phyloP scores from a whole-genome alignment of 2,329 filamentous ascomycete genomes.

The Fusarium oligoseptatum region DNA sequence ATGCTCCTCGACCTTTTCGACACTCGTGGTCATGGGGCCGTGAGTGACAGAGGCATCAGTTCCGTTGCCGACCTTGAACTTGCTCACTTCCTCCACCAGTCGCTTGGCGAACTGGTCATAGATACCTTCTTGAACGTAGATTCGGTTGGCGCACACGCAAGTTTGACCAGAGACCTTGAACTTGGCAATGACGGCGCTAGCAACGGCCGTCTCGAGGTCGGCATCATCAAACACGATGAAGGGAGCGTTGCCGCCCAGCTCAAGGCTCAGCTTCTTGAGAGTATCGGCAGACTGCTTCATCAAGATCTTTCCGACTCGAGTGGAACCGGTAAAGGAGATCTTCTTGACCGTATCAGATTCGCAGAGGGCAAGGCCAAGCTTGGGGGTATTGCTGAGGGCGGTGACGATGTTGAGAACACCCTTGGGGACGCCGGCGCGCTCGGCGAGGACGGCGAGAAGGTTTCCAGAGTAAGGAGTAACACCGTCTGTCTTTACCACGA shows the following conservation, averaged over 20 bases:
- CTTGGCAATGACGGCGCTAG: conserved; percentile 77
- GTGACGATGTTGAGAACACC: conserved; percentile 69
- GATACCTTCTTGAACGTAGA: conserved; percentile 79
- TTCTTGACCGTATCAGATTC: conserved; percentile 75
- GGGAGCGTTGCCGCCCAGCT: conserved; percentile 77
- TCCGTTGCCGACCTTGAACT: conserved; percentile 76
- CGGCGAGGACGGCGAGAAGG: conserved; percentile 83
- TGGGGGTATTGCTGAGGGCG: conserved; percentile 73
- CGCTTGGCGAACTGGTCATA: conserved; percentile 77
- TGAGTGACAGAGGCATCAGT: conserved; percentile 76
- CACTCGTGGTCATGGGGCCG: conserved; percentile 70
- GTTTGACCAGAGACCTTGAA: conserved; percentile 93
- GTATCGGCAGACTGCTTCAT: conserved; percentile 80
- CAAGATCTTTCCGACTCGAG: conserved; percentile 63
- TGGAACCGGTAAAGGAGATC: conserved; percentile 79
- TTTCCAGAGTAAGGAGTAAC: conserved; percentile 91
- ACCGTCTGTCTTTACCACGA: conserved; percentile 86
- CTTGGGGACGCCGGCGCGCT: conserved; percentile 73
- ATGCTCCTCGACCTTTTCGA: conserved; percentile 73
- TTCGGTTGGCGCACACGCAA: conserved; percentile 85
- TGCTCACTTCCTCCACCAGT: conserved; percentile 75
- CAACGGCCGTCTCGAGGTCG: conserved; percentile 78
- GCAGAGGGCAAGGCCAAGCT: conserved; percentile 74
- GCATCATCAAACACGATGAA: conserved; percentile 85
- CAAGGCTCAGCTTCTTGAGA: conserved; percentile 75